phyloP scores from a whole-genome alignment of 352 stramenopile species.

The Globisporangium yorkense region DNA sequence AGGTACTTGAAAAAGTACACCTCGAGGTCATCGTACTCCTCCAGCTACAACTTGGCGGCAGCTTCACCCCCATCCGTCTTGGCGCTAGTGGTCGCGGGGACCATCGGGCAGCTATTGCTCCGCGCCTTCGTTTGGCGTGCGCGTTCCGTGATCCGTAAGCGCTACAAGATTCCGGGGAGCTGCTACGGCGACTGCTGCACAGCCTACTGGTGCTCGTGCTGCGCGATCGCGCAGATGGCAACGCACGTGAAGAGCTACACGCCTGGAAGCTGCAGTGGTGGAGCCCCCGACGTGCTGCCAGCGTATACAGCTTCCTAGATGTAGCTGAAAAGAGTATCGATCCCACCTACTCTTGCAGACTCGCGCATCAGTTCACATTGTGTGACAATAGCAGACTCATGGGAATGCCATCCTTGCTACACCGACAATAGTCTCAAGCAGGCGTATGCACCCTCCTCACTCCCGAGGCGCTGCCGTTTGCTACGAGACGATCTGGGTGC shows the following conservation, averaged over 20 bases:
- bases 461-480: too few species aligned
- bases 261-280: conserved; percentile 13
- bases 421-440: too few species aligned
- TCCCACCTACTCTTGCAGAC: too few species aligned
- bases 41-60: neutral
- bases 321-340: too few species aligned
- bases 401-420: too few species aligned
- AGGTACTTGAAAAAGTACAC: neutral
- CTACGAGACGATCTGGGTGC: too few species aligned
- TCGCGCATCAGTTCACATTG: too few species aligned
- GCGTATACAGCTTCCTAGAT: neutral
- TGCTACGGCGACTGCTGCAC: conserved; percentile 10
- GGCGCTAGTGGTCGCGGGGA: neutral
- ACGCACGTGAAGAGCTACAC: conserved; percentile 25
- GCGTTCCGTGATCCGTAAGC: conserved; percentile 1
- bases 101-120: conserved; percentile 1
- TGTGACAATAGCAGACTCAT: too few species aligned
- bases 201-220: conserved; percentile 16
- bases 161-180: conserved; percentile 12
- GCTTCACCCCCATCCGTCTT: neutral
- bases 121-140: conserved; percentile 2
- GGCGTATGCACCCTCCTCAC: too few species aligned
- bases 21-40: neutral
- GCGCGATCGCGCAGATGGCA: conserved; percentile 22
- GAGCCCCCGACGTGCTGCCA: conserved; percentile 5